Evolutionary conservation across 176 grass and related monocot genomes (phyloP), one percentile per base, ranked within the genome.

Genomic region (Zoysia japonica): DNA sequence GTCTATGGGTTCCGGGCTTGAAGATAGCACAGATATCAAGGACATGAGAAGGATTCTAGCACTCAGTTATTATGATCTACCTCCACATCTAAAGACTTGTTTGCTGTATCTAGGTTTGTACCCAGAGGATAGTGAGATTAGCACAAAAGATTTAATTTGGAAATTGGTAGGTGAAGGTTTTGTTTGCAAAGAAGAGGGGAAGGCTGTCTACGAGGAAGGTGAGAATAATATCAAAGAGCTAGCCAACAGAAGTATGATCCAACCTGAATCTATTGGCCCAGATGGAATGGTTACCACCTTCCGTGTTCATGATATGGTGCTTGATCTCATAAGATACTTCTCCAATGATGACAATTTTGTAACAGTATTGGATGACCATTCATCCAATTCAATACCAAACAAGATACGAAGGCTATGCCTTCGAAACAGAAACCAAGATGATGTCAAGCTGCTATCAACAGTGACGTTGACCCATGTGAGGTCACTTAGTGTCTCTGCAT

Each of bases 11-110:
- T 43, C 37, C 3, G 60, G 59, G 7, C 60, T 82, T 0, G 14
- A 53, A 28, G 36, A 51, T 3, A 15, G 6, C 15, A 11, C 12
- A n/a, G 3, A 64, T n/a, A 2, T 64, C 1, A 20, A 10, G 36
- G 2, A 82, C 3, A 82, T 82, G 79, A 82, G 79, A 43, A 72
- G 3, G 36, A 81, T 72, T 20, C 10, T 81, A 41, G 40, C 36
- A 15, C 2, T 82, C 6, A 74, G 71, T 74, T 74, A 74, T 2
- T 12, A 42, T 56, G 37, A 74, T 1, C 53, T 75, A 3, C 41
- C 72, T 45, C 3, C n/a, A 4, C 17, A 60, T 75, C 10, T 75
- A 2, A 74, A 28, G 15, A 4, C 8, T n/a, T 45, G 54, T 3
- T 59, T 61, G 11, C 2, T 61, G 2, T 61, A 59, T 47, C 42